A percentile compares a stretch with the other conserved stretches of the same genome.
These are phyloP conservation scores for Thuja plicata DNA, from an alignment of 83 land plant genomes.

Conservation along the genomic window DNA sequence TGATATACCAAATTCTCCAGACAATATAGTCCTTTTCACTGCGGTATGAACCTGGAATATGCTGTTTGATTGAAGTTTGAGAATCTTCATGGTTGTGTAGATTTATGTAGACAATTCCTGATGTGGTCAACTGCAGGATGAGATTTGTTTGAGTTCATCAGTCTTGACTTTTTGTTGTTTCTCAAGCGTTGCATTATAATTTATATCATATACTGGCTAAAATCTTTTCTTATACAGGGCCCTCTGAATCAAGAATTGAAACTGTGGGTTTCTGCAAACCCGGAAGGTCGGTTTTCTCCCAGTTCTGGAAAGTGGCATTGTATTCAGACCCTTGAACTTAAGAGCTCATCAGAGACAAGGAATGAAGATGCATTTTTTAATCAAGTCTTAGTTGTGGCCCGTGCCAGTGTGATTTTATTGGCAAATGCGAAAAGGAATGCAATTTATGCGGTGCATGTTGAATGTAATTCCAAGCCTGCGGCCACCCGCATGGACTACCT, in stretches of 20 bases:
- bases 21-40: slow-evolving; percentile 71
- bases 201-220: background rate
- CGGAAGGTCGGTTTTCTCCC: slow-evolving; percentile 77
- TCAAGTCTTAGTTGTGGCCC: slow-evolving; percentile 78
- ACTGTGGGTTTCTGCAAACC: slow-evolving; percentile 77
- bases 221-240: slow-evolving; percentile 50
- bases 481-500: slow-evolving; percentile 90
- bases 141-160: background rate
- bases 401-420: slow-evolving; percentile 77
- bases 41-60: slow-evolving; percentile 52
- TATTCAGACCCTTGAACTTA: slow-evolving; percentile 87
- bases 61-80: slow-evolving; percentile 32
- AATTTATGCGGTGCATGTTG: slow-evolving; percentile 90
- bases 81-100: background rate
- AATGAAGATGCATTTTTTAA: slow-evolving; percentile 92
- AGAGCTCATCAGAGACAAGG: slow-evolving; percentile 65
- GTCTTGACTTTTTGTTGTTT: background rate
- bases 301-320: slow-evolving; percentile 84
- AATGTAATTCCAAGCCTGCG: slow-evolving; percentile 63
- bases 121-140: background rate
- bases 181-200: background rate
- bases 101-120: background rate
- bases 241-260: slow-evolving; percentile 88
- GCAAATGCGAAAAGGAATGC: slow-evolving; percentile 98
- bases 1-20: slow-evolving; percentile 64